Evolutionary conservation across 1,284 basidiomycete genomes (phyloP).

Genomic region (Fomitopsis schrenkii): DNA sequence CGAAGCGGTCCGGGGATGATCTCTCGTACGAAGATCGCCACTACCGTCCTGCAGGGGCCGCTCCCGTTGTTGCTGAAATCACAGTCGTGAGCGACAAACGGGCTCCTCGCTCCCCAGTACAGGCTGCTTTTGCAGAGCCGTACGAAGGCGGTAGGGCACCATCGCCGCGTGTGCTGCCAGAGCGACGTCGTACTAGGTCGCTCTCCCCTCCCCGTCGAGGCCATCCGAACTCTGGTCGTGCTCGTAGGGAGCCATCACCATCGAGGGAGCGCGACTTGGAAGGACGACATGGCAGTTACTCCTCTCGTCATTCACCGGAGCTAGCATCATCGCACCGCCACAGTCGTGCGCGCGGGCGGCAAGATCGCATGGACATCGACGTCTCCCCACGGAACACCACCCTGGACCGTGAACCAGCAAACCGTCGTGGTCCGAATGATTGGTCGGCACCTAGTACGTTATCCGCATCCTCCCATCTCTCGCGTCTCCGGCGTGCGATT

Average conservation of each 20-base stretch:
- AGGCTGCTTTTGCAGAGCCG: neutral
- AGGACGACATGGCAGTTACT: conserved; percentile 8
- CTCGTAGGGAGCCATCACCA: conserved; percentile 18
- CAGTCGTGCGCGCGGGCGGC: conserved; percentile 14
- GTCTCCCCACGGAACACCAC: conserved; percentile 7
- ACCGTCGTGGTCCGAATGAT: conserved; percentile 35
- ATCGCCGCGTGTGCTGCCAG: conserved; percentile 11
- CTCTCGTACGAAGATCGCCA: conserved; percentile 59
- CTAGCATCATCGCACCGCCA: conserved; percentile 14
- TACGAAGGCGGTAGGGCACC: conserved; percentile 11
- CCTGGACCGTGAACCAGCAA: conserved; percentile 21
- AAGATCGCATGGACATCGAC: conserved; percentile 12
- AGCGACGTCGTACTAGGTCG: conserved; percentile 17
- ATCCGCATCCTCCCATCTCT: conserved; percentile 56
- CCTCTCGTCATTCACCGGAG: conserved; percentile 14
- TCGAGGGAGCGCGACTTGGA: conserved; percentile 13
- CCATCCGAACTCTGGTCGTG: conserved; percentile 5
- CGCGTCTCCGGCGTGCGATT: conserved; percentile 35
- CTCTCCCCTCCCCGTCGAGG: conserved; percentile 20
- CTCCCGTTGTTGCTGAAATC: conserved; percentile 11
- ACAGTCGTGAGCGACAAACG: conserved; percentile 11
- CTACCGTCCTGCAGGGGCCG: conserved; percentile 45
- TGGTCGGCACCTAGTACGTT: conserved; percentile 72
- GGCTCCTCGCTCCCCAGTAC: neutral
- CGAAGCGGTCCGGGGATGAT: conserved; percentile 20